These are phyloP conservation scores for Fusarium albosuccineum DNA, from an alignment of 2,329 filamentous ascomycete genomes.

Conservation along the genomic window DNA sequence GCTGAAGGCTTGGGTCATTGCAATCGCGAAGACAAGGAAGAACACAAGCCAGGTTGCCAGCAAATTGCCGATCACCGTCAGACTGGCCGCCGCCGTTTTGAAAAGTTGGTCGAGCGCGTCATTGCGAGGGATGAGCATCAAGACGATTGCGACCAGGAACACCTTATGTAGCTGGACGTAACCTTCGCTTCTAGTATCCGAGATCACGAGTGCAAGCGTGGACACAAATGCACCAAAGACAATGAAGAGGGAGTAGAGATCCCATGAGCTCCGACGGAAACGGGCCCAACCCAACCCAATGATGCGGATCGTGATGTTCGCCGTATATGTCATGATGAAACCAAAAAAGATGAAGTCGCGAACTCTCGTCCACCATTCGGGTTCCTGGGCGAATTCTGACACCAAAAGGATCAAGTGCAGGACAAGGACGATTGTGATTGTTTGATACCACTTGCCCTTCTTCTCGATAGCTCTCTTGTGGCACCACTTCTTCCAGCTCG, in stretches of 20 bases:
- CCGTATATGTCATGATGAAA: slow-evolving; percentile 85
- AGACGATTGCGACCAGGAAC: slow-evolving; percentile 89
- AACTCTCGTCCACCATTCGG: slow-evolving; percentile 74
- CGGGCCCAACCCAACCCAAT: slow-evolving; percentile 91
- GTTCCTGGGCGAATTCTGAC: slow-evolving; percentile 86
- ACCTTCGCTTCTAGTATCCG: slow-evolving; percentile 67
- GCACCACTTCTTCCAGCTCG: slow-evolving; percentile 91
- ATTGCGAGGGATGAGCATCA: slow-evolving; percentile 94
- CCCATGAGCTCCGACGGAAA: slow-evolving; percentile 95
- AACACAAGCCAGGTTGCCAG: slow-evolving; percentile 97
- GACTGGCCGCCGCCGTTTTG: slow-evolving; percentile 95
- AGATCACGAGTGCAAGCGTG: slow-evolving; percentile 84
- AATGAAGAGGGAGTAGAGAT: slow-evolving; percentile 85
- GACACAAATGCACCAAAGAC: slow-evolving; percentile 81
- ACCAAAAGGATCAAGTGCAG: slow-evolving; percentile 87
- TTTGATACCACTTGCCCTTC: slow-evolving; percentile 89
- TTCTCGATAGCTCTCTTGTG: slow-evolving; percentile 96
- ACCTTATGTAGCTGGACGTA: slow-evolving; percentile 91
- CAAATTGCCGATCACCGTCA: slow-evolving; percentile 90
- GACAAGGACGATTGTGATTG: slow-evolving; percentile 82
- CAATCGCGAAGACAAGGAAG: slow-evolving; percentile 96
- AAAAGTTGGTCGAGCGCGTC: slow-evolving; percentile 98
- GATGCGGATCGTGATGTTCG: slow-evolving; percentile 86
- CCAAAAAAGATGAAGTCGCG: slow-evolving; percentile 83
- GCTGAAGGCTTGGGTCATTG: slow-evolving; percentile 94